Evolutionary conservation across 129 eudicot species (phyloP).

Genomic region (Scalesia atractyloides): DNA sequence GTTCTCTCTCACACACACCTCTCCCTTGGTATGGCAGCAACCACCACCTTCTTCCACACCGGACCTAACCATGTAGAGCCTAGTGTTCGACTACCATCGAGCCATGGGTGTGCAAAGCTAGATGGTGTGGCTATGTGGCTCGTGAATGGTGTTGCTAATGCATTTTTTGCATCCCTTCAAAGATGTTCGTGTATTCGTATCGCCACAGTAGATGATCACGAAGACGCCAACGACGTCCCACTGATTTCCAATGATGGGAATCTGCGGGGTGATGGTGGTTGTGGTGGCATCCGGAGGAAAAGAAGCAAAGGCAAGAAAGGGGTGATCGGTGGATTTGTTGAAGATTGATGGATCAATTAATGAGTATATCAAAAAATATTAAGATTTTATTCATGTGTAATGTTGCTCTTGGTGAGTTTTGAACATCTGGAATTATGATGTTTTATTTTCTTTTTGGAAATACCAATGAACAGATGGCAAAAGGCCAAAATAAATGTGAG

Average conservation of each 20-base stretch:
- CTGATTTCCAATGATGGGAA: constrained; percentile 45
- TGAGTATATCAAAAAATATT: background rate
- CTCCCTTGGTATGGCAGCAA: constrained; percentile 38
- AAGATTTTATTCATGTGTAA: constrained; percentile 22
- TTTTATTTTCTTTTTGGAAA: constrained; percentile 28
- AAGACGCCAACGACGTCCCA: constrained; percentile 45
- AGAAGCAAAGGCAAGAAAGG: constrained; percentile 39
- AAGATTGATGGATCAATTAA: constrained; percentile 22
- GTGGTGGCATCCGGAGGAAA: constrained; percentile 26
- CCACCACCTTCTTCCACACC: constrained; percentile 36
- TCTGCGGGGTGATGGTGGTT: constrained; percentile 27
- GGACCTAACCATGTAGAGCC: constrained; percentile 30
- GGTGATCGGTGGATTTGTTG: constrained; percentile 6
- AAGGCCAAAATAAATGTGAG: constrained; percentile 38
- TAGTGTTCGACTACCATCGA: constrained; percentile 37
- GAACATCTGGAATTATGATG: constrained; percentile 20
- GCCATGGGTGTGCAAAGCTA: constrained; percentile 47
- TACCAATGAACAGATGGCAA: constrained; percentile 32
- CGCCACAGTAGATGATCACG: constrained; percentile 51
- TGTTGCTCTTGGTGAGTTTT: constrained; percentile 27
- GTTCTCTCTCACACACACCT: constrained; percentile 8
- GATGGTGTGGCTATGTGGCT: constrained; percentile 69
- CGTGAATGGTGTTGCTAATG: constrained; percentile 54
- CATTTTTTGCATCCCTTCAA: constrained; percentile 57
- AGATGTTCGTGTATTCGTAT: constrained; percentile 64